Conservation (phyloP, 73 alveolate species). For the Symbiodinium pilosum region DNA sequence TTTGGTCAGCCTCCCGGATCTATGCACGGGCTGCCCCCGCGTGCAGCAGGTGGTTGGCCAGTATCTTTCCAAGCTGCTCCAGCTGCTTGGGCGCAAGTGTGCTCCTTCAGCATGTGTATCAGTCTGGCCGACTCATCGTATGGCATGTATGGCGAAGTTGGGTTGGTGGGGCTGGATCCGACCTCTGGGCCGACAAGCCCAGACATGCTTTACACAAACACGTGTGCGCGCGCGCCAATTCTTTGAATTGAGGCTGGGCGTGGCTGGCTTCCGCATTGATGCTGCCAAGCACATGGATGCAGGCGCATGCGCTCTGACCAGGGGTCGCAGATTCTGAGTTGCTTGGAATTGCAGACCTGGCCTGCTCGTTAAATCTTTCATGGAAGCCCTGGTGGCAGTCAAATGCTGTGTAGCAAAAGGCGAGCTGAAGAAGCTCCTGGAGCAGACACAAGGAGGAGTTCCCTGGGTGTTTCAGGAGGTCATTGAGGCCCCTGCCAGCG, state of each 20-base stretch:
- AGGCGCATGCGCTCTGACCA: background rate
- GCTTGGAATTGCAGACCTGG: too few species aligned
- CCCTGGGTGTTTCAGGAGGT: constrained; percentile 50
- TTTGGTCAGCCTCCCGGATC: constrained; percentile 51
- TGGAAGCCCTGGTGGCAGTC: background rate
- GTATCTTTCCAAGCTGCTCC: background rate
- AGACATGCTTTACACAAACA: too few species aligned
- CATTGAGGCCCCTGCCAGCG: background rate
- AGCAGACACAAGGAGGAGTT: background rate
- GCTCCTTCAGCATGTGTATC: too few species aligned
- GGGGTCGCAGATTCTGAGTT: background rate
- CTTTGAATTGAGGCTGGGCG: constrained; percentile 68
- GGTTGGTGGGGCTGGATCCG: too few species aligned
- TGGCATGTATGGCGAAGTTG: too few species aligned
- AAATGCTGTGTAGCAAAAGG: background rate
- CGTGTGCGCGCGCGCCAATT: too few species aligned
- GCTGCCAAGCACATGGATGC: constrained; percentile 84
- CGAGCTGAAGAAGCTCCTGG: constrained; percentile 30
- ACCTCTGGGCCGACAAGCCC: too few species aligned
- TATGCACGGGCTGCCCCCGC: constrained; percentile 61
- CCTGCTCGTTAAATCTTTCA: background rate
- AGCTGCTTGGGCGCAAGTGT: background rate
- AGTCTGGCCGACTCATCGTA: too few species aligned
- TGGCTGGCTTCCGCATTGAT: constrained; percentile 83
- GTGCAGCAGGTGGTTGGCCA: constrained; percentile 13